phyloP scores from a whole-genome alignment of 1,139 yeast species.

The Zygosaccharomyces sapae region DNA sequence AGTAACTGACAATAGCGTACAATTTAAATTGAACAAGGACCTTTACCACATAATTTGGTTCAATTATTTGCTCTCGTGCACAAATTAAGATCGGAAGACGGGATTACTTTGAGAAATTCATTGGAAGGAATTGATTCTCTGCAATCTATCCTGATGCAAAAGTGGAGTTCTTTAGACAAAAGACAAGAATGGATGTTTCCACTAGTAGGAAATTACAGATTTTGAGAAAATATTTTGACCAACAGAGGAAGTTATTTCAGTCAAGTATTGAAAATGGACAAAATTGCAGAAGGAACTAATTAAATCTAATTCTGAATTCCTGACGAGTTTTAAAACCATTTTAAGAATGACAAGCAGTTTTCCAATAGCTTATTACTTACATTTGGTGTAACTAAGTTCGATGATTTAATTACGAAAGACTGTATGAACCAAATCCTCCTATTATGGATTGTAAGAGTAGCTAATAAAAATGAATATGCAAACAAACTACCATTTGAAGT shows the following conservation, averaged over 20 bases:
- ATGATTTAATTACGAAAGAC: constrained; percentile 46
- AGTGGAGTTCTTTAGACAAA: constrained; percentile 33
- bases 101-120: constrained; percentile 32
- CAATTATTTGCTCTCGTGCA: constrained; percentile 34
- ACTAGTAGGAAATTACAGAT: constrained; percentile 25
- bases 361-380: constrained; percentile 52
- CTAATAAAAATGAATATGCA: constrained; percentile 44
- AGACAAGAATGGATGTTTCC: constrained; percentile 16
- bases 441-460: constrained; percentile 58
- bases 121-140: constrained; percentile 44
- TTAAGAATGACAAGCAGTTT: constrained; percentile 53
- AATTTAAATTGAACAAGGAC: constrained; percentile 23
- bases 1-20: constrained; percentile 23
- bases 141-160: constrained; percentile 47
- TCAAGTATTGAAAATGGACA: constrained; percentile 46
- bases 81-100: constrained; percentile 28
- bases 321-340: constrained; percentile 46
- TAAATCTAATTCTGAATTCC: constrained; percentile 26
- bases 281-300: constrained; percentile 49
- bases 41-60: constrained; percentile 32
- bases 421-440: constrained; percentile 58
- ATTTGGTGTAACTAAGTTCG: constrained; percentile 55
- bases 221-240: constrained; percentile 40
- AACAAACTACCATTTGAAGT: constrained; percentile 37
- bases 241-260: constrained; percentile 49